A percentile compares a stretch with the other conserved stretches of the same genome.
Conservation (phyloP, 1,139 yeast species). For the Kluyveromyces sp. region DNA sequence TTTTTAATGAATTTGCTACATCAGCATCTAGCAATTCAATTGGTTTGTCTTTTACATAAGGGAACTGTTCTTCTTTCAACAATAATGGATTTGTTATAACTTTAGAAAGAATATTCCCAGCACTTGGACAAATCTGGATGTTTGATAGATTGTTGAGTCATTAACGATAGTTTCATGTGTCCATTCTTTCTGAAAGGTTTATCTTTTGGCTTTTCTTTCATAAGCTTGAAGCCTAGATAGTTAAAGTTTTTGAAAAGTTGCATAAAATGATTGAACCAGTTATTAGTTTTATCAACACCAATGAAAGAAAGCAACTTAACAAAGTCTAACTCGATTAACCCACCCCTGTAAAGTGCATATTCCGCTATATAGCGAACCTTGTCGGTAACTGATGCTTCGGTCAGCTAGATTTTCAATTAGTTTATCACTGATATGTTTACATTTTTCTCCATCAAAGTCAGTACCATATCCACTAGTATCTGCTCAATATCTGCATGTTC, state of each 20-base stretch:
- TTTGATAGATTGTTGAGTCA: slow-evolving; percentile 60
- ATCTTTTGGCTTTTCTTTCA: slow-evolving; percentile 41
- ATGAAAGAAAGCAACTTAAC: slow-evolving; percentile 63
- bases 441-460: slow-evolving; percentile 60
- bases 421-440: slow-evolving; percentile 58
- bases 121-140: slow-evolving; percentile 69
- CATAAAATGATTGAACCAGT: slow-evolving; percentile 39
- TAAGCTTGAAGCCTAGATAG: slow-evolving; percentile 56
- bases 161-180: slow-evolving; percentile 48
- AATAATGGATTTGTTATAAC: slow-evolving; percentile 31
- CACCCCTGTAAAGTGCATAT: slow-evolving; percentile 79
- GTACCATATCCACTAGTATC: slow-evolving; percentile 65
- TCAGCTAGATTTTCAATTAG: slow-evolving; percentile 53
- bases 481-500: slow-evolving; percentile 69
- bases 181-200: slow-evolving; percentile 37
- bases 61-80: slow-evolving; percentile 48
- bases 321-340: slow-evolving; percentile 69
- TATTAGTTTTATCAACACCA: slow-evolving; percentile 48
- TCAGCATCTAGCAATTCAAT: slow-evolving; percentile 43
- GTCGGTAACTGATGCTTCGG: slow-evolving; percentile 45
- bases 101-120: slow-evolving; percentile 50
- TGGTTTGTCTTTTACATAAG: slow-evolving; percentile 73
- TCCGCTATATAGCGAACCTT: slow-evolving; percentile 70
- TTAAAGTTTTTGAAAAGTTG: slow-evolving; percentile 59
- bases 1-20: slow-evolving; percentile 32